Conservation (phyloP, 177 flowering plant genomes). For the Vitis hybrid region DNA sequence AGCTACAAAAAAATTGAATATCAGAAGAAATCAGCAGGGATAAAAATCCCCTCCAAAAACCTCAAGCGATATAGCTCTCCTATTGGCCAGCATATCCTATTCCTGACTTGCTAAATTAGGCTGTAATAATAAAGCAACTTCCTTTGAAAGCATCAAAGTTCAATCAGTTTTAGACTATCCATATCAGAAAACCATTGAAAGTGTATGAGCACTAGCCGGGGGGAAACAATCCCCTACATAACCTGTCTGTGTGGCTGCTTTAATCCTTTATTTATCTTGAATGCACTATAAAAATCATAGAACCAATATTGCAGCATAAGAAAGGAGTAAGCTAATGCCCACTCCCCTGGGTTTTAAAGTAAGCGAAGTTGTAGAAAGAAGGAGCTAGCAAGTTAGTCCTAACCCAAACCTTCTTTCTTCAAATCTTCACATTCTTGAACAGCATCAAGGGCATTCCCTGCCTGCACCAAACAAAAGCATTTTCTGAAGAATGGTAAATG, state of each 20-base stretch:
- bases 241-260: not conserved
- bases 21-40: no score
- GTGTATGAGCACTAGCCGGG: not conserved
- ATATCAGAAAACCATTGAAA: not conserved
- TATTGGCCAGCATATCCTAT: no score
- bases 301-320: not conserved
- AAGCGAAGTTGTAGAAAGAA: not conserved
- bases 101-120: no score
- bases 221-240: not conserved
- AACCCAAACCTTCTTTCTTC: constrained; percentile 57
- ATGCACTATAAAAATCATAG: not conserved
- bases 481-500: not conserved
- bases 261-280: not conserved
- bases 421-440: constrained; percentile 65
- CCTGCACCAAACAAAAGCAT: constrained; percentile 46
- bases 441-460: constrained; percentile 65
- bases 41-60: no score
- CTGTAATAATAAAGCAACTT: no score
- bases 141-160: no score
- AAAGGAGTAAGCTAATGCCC: not conserved
- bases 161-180: no score
- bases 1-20: no score
- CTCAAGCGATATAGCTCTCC: no score
- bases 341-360: not conserved
- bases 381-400: not conserved